Evolutionary conservation across 2,329 filamentous ascomycete genomes (phyloP), one percentile per base, ranked within the genome.

Genomic region (Pseudocercospora fijiensis): DNA sequence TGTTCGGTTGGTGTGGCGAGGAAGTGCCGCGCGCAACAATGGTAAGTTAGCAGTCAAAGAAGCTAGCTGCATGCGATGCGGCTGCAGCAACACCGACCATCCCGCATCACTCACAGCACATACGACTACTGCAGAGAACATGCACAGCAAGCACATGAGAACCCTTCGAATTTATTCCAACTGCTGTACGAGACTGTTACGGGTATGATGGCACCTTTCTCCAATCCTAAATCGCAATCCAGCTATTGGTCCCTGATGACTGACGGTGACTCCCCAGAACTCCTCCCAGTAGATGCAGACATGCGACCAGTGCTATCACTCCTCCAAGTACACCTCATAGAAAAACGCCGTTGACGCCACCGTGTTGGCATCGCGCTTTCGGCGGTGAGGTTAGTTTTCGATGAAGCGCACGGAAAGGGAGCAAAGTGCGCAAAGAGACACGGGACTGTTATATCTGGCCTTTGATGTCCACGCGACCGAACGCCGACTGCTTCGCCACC

Each of bases 391-490:
- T 56, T 41, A 56, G 53, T 56, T 2, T 18, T 20, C 41, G 18
- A 18, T 16, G 33, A 56, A 20, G 53, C 27, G 53, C 53, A 56
- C 53, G n/a, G 51, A 61, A 27, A 45, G 49, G 51, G 27, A 47
- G 53, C 16, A 28, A 43, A 24, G 41, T 47, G 37, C 26, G 53
- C 51, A 41, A 37, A 30, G 26, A 43, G 49, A 53, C 37, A 53
- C 27, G 53, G 41, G 18, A 28, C 9, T 33, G 56, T 66, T 82
- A 95, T 75, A 97, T 96, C 80, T 98, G 94, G 74, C 94, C 93
- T 82, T 98, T 97, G 82, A 98, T 96, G 80, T 98, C 93, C 82
- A 98, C 90, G 76, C 88, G 89, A 74, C 87, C 85, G 79, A 96
- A 96, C 56, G 94, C 94, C 67, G 84, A 83, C 43, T 82, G 78